Conservation (phyloP, 1,139 yeast species). For the Pichia sp. region DNA sequence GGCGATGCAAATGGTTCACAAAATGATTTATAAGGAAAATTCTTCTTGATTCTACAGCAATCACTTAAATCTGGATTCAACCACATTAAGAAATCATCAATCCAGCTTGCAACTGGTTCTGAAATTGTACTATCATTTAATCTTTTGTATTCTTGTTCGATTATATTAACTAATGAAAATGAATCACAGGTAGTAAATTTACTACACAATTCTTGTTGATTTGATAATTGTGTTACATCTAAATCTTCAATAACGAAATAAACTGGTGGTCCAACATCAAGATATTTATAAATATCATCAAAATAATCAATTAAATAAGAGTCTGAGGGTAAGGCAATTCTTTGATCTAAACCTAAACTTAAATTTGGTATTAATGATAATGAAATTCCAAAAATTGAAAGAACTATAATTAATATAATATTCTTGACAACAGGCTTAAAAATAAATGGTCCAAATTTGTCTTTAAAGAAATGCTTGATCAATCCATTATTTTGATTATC, state of each 20-base stretch:
- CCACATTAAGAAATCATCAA: slow-evolving; percentile 86
- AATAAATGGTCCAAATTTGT: slow-evolving; percentile 53
- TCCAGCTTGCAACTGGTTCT: slow-evolving; percentile 87
- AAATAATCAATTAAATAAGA: slow-evolving; percentile 80
- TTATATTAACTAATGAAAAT: slow-evolving; percentile 70
- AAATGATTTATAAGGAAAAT: slow-evolving; percentile 34
- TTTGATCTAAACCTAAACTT: slow-evolving; percentile 78
- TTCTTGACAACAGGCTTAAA: slow-evolving; percentile 44
- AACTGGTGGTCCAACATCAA: slow-evolving; percentile 88
- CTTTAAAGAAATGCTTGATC: slow-evolving; percentile 37
- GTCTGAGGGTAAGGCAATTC: slow-evolving; percentile 76
- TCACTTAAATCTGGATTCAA: slow-evolving; percentile 79
- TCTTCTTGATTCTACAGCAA: slow-evolving; percentile 69
- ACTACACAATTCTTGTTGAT: slow-evolving; percentile 79
- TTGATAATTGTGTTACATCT: slow-evolving; percentile 52
- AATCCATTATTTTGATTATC: slow-evolving; percentile 21
- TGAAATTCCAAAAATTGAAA: slow-evolving; percentile 61
- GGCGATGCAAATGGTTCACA: slow-evolving; percentile 68
- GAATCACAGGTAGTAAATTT: slow-evolving; percentile 79
- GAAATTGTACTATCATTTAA: slow-evolving; percentile 57
- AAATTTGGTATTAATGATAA: slow-evolving; percentile 63
- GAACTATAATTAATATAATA: slow-evolving; percentile 47
- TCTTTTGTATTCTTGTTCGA: slow-evolving; percentile 80
- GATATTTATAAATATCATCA: slow-evolving; percentile 62
- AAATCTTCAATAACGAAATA: slow-evolving; percentile 69